phyloP scores from a whole-genome alignment of 1,284 basidiomycete genomes.

The Puccinia hordei region DNA sequence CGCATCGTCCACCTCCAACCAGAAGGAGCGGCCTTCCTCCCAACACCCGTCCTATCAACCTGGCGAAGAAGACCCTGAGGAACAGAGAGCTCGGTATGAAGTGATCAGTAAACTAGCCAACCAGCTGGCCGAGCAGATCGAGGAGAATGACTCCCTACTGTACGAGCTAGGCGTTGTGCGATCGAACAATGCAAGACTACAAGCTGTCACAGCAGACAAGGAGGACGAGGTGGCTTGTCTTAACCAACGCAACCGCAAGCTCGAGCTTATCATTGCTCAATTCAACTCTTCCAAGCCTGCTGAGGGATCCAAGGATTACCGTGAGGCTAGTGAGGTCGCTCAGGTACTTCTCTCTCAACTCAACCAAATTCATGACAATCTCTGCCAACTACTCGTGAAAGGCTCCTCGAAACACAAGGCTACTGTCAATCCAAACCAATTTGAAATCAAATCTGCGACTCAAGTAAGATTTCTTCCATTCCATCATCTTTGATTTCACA shows the following conservation, averaged over 20 bases:
- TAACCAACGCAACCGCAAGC: not conserved
- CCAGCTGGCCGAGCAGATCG: conserved; percentile 24
- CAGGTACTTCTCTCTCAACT: too few species aligned
- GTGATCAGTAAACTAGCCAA: conserved; percentile 23
- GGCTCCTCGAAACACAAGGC: too few species aligned
- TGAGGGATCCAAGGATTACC: too few species aligned
- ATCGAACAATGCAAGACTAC: conserved; percentile 20
- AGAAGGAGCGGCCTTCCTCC: not conserved
- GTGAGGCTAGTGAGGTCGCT: too few species aligned
- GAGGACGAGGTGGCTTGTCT: conserved; percentile 27
- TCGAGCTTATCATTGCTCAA: not conserved
- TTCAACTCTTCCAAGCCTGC: not conserved
- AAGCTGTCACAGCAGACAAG: conserved; percentile 10
- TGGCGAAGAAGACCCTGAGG: not conserved
- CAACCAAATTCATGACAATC: too few species aligned
- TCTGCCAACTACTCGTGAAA: too few species aligned
- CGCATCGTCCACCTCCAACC: not conserved
- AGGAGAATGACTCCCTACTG: conserved; percentile 1
- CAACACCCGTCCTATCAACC: not conserved
- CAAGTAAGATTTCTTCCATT: too few species aligned
- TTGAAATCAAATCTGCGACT: too few species aligned
- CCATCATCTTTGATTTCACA: too few species aligned
- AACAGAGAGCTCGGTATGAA: conserved; percentile 21
- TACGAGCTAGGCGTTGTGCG: conserved; percentile 20
- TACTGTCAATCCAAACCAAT: too few species aligned